These are phyloP conservation scores for Xanthoparmelia taractica DNA, from an alignment of 495 filamentous ascomycete species.

Conservation along the genomic window DNA sequence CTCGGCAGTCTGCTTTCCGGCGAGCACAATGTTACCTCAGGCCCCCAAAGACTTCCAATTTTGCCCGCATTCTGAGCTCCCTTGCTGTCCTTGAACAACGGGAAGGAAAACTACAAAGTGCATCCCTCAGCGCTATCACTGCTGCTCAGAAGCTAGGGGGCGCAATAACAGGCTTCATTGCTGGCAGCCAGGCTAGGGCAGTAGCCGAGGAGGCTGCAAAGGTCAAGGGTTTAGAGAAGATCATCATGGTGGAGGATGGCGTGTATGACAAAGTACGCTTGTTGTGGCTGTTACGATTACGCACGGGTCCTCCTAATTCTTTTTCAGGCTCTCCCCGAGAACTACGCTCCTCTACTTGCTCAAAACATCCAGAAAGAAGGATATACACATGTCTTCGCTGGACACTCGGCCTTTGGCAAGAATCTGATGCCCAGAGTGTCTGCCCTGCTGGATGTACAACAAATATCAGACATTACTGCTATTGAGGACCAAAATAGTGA, in stretches of 20 bases:
- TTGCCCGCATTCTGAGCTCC: slow-evolving; percentile 72
- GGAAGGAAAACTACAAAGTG: slow-evolving; percentile 74
- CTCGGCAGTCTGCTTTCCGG: slow-evolving; percentile 41
- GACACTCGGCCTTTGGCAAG: slow-evolving; percentile 96
- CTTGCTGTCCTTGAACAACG: slow-evolving; percentile 89
- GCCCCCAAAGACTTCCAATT: slow-evolving; percentile 31
- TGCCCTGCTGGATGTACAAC: slow-evolving; percentile 86
- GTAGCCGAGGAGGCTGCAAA: slow-evolving; percentile 85
- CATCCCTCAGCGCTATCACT: slow-evolving; percentile 77
- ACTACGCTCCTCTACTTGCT: slow-evolving; percentile 83
- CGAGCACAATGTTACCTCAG: slow-evolving; percentile 41
- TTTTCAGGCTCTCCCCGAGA: slow-evolving; percentile 78
- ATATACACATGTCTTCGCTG: slow-evolving; percentile 83
- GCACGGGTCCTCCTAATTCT: background rate
- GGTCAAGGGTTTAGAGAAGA: slow-evolving; percentile 81
- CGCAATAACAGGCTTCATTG: slow-evolving; percentile 75
- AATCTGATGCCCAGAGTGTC: slow-evolving; percentile 89
- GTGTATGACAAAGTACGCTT: slow-evolving; percentile 77
- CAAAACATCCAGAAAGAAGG: slow-evolving; percentile 93
- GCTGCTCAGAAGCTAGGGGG: slow-evolving; percentile 85
- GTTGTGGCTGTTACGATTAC: slow-evolving; percentile 3
- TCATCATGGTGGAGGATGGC: slow-evolving; percentile 77
- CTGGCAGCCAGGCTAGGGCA: slow-evolving; percentile 68
- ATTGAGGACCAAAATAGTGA: slow-evolving; percentile 82
- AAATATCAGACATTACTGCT: slow-evolving; percentile 81